phyloP scores from a whole-genome alignment of 2,329 filamentous ascomycete genomes.

The Aspergillus intermedius region DNA sequence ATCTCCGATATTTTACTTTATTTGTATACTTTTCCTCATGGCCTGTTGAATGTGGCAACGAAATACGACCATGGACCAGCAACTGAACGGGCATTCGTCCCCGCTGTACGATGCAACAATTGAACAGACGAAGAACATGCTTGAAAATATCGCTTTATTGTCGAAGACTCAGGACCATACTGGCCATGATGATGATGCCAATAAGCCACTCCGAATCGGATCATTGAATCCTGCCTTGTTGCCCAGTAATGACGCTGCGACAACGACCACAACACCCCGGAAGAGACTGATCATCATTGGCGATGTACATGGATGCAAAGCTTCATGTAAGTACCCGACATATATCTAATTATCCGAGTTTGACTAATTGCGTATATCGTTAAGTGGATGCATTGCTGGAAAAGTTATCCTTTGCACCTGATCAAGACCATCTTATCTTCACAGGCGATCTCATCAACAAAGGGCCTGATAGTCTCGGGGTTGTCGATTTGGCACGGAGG shows the following conservation, averaged over 20 bases:
- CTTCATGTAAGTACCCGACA: slow-evolving; percentile 47
- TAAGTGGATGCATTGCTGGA: slow-evolving; percentile 54
- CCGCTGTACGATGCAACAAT: background rate
- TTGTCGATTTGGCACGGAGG: slow-evolving; percentile 67
- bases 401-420: slow-evolving; percentile 56
- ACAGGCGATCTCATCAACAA: slow-evolving; percentile 78
- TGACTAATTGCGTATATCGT: background rate
- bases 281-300: slow-evolving; percentile 69
- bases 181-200: too few relatives aligned
- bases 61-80: background rate
- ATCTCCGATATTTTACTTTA: too few relatives aligned
- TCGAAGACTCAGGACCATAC: too few relatives aligned
- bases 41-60: too few relatives aligned
- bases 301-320: slow-evolving; percentile 84
- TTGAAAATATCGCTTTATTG: too few relatives aligned
- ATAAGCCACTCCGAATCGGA: background rate
- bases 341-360: background rate
- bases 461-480: slow-evolving; percentile 73
- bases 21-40: too few relatives aligned
- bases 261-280: background rate
- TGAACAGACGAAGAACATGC: background rate
- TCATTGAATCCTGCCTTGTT: background rate
- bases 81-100: background rate
- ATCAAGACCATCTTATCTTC: slow-evolving; percentile 67
- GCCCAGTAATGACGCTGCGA: background rate